Percentiles rank a stretch among this genome's conserved stretches.
Evolutionary conservation across 257 asterid genomes (phyloP).

Genomic region (Paraleonurus japonicus): DNA sequence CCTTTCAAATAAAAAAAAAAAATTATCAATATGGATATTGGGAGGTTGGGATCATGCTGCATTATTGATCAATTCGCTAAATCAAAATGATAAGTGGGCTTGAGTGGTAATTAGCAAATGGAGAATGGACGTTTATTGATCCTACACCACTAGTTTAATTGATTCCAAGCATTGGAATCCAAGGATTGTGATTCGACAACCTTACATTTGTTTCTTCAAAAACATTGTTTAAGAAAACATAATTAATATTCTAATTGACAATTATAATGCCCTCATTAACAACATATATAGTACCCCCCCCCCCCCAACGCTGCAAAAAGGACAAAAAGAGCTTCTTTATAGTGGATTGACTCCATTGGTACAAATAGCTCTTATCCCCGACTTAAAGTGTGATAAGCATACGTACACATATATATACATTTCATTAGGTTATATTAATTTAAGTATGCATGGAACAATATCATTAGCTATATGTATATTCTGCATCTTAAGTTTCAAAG

Average conservation of each 20-base stretch:
- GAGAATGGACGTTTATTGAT: constrained; percentile 15
- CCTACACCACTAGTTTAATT: constrained; percentile 19
- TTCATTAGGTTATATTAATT: not conserved
- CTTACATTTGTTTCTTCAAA: constrained; percentile 24
- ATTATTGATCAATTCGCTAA: not conserved
- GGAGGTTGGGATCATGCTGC: not conserved
- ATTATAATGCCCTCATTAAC: not conserved
- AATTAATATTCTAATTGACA: not conserved
- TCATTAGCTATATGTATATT: not conserved
- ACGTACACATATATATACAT: too few relatives aligned
- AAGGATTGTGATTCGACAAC: constrained; percentile 18
- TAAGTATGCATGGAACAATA: not conserved
- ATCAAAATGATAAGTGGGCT: constrained; percentile 5
- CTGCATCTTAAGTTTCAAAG: not conserved
- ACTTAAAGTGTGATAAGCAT: not conserved
- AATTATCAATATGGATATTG: not conserved
- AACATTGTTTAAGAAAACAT: not conserved
- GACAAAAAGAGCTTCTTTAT: constrained; percentile 16
- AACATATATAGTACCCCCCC: not conserved
- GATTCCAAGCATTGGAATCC: constrained; percentile 20
- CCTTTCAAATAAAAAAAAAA: too few relatives aligned
- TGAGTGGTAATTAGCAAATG: constrained; percentile 24
- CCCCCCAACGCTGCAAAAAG: constrained; percentile 8
- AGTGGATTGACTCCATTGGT: constrained; percentile 15
- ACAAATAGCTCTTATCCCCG: not conserved